phyloP scores from a whole-genome alignment of 1,284 basidiomycete genomes.

The Ganoderma leucocontextum region DNA sequence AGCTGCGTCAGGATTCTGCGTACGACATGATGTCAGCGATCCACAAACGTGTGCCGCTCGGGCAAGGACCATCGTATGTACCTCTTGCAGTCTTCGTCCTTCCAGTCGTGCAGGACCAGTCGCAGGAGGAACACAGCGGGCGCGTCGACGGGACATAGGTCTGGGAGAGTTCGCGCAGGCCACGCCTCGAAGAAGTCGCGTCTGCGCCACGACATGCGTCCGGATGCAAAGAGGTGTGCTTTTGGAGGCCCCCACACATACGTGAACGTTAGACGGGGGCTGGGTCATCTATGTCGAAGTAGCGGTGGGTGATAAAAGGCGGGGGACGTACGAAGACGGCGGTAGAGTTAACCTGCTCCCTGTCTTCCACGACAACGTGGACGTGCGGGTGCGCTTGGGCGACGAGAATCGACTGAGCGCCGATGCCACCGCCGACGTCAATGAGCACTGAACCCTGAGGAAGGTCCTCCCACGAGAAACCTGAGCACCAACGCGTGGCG shows the following conservation, averaged over 20 bases:
- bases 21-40: background rate
- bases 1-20: slow-evolving; percentile 45
- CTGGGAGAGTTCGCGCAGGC: slow-evolving; percentile 10
- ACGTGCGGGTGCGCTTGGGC: slow-evolving; percentile 61
- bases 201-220: slow-evolving; percentile 43
- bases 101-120: slow-evolving; percentile 77
- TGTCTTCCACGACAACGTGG: slow-evolving; percentile 73
- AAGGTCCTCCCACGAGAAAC: slow-evolving; percentile 69
- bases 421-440: slow-evolving; percentile 81
- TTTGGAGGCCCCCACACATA: slow-evolving; percentile 37
- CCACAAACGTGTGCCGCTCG: background rate
- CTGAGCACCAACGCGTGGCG: slow-evolving; percentile 45
- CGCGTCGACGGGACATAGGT: background rate
- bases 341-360: slow-evolving; percentile 65
- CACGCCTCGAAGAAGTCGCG: slow-evolving; percentile 71
- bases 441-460: slow-evolving; percentile 59
- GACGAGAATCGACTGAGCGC: slow-evolving; percentile 70
- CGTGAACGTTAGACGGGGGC: no score
- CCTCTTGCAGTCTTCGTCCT: slow-evolving; percentile 50
- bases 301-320: no score
- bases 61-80: no score
- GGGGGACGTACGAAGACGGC: slow-evolving; percentile 40
- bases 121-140: slow-evolving; percentile 67
- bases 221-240: slow-evolving; percentile 33
- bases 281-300: no score